Conservation (phyloP, 176 grass and related monocot genomes). For the Puya raimondii region DNA sequence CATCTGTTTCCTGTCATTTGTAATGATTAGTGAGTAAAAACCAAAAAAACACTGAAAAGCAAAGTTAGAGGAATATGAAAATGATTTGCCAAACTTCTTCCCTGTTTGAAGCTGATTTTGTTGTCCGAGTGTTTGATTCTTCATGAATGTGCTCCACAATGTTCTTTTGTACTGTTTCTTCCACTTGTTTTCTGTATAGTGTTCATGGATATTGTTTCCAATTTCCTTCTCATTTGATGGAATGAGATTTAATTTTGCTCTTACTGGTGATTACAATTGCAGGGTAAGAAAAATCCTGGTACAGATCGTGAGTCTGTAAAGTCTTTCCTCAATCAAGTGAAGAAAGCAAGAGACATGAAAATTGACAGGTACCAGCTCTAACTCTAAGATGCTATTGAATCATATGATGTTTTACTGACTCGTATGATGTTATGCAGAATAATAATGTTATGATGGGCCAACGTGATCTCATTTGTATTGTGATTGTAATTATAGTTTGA, state of each 20-base stretch:
- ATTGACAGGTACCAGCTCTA: conserved; percentile 56
- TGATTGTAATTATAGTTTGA: background rate
- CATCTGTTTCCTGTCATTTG: background rate
- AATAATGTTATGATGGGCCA: background rate
- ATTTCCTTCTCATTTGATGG: background rate
- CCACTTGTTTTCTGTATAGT: background rate
- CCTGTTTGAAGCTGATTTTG: background rate
- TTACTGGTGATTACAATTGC: conserved; percentile 13
- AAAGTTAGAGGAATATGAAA: background rate
- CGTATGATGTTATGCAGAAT: background rate
- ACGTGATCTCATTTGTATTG: background rate
- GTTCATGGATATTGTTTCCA: background rate
- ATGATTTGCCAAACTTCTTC: background rate
- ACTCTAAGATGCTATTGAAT: background rate
- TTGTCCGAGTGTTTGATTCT: background rate
- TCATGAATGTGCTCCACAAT: background rate
- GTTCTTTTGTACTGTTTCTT: background rate
- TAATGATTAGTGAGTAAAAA: background rate
- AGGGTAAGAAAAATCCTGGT: conserved; percentile 93
- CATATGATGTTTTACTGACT: background rate
- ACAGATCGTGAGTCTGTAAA: conserved; percentile 59
- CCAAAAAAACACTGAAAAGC: background rate
- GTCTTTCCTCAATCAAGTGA: conserved; percentile 64
- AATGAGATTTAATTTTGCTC: background rate
- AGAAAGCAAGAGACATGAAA: conserved; percentile 61